phyloP scores from a whole-genome alignment of 768 basidiomycete species.

The Melanogaster broomeanus region DNA sequence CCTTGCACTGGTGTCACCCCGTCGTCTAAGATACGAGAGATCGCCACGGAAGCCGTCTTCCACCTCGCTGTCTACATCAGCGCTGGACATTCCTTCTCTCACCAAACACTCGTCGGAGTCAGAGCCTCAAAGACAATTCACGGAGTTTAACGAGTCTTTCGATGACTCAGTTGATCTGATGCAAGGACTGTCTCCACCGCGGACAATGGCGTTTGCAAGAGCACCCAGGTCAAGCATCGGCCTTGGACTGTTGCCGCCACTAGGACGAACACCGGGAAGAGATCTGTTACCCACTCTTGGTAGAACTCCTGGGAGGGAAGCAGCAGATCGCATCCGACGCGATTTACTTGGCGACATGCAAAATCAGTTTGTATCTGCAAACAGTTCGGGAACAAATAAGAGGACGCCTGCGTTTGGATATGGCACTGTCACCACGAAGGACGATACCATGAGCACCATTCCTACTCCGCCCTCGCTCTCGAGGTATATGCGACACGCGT shows the following conservation, averaged over 20 bases:
- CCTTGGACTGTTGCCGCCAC: constrained; percentile 33
- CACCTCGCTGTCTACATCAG: constrained; percentile 32
- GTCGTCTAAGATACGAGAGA: constrained; percentile 30
- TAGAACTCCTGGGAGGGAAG: constrained; percentile 72
- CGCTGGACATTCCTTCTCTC: constrained; percentile 55
- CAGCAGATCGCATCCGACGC: constrained; percentile 65
- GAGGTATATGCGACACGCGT: constrained; percentile 53
- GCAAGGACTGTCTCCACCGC: constrained; percentile 52
- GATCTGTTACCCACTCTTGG: constrained; percentile 46
- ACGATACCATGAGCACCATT: constrained; percentile 69
- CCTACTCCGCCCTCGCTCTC: constrained; percentile 73
- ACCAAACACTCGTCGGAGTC: constrained; percentile 35
- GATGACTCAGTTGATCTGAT: constrained; percentile 42
- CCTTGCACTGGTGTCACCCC: constrained; percentile 47
- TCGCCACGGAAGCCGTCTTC: constrained; percentile 28
- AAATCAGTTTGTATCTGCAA: constrained; percentile 28
- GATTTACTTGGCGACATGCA: constrained; percentile 62
- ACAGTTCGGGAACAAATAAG: constrained; percentile 15
- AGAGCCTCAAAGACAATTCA: constrained; percentile 45
- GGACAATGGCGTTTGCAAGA: constrained; percentile 53
- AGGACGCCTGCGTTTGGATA: constrained; percentile 33
- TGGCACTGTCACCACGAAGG: constrained; percentile 26
- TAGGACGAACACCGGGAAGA: constrained; percentile 68
- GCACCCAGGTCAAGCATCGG: constrained; percentile 37
- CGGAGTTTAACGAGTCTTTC: constrained; percentile 32